phyloP scores from a whole-genome alignment of 495 filamentous ascomycete genomes.

The Aspergillus biplanus region DNA sequence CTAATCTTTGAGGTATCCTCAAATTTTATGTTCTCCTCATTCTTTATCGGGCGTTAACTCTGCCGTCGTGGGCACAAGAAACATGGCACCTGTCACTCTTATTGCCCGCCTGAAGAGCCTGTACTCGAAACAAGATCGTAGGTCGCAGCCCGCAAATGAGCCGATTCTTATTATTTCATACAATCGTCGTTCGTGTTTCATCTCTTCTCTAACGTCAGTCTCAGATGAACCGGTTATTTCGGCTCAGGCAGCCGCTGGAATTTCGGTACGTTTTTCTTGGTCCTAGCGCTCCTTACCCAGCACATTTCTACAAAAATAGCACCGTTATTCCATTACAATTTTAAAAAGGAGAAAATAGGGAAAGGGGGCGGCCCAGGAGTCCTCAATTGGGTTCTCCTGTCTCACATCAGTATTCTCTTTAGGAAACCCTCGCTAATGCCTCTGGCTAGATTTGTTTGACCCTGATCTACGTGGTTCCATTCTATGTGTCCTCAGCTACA shows the following conservation, averaged over 20 bases:
- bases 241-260: constrained; percentile 45
- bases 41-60: background rate
- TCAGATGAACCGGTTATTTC: constrained; percentile 54
- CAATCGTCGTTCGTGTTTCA: background rate
- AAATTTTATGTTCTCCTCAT: background rate
- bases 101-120: constrained; percentile 41
- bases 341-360: background rate
- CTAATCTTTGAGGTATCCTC: background rate
- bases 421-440: constrained; percentile 13
- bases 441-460: constrained; percentile 69
- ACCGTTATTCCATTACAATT: constrained; percentile 2
- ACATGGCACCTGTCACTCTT: constrained; percentile 44
- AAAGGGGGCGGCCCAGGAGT: constrained; percentile 9
- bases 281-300: constrained; percentile 12
- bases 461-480: constrained; percentile 83
- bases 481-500: constrained; percentile 81
- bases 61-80: background rate
- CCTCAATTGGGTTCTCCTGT: background rate
- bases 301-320: constrained; percentile 24
- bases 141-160: constrained; percentile 9
- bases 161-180: background rate
- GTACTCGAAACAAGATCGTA: constrained; percentile 44
- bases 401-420: background rate
- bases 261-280: constrained; percentile 51
- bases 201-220: constrained; percentile 16